Conservation (phyloP, 2,329 filamentous ascomycete species). For the Fusarium sublunatum region DNA sequence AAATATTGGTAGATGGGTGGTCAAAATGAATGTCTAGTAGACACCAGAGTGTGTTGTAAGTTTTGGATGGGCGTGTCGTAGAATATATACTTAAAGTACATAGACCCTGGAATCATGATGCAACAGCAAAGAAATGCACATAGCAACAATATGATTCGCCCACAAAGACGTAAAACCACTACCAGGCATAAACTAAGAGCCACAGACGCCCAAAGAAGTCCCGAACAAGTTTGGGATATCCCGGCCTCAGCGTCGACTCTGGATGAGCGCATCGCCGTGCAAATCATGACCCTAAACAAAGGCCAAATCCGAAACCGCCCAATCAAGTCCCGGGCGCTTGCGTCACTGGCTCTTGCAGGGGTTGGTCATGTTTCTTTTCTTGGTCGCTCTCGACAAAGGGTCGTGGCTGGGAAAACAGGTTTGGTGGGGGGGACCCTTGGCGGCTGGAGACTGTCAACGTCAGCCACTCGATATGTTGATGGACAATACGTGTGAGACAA, state of each 20-base stretch:
- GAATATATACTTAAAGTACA: constrained; percentile 31
- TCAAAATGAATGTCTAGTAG: constrained; percentile 21
- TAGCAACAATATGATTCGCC: constrained; percentile 23
- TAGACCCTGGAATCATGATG: constrained; percentile 26
- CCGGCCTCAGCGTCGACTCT: background rate
- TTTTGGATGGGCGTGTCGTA: constrained; percentile 16
- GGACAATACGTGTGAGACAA: constrained; percentile 33
- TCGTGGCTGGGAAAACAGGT: constrained; percentile 36
- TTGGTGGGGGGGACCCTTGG: constrained; percentile 22
- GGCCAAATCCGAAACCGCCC: constrained; percentile 10
- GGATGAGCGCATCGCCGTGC: constrained; percentile 40
- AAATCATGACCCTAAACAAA: constrained; percentile 41
- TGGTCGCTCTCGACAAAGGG: constrained; percentile 7
- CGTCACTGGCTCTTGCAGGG: constrained; percentile 27
- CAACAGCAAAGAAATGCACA: constrained; percentile 21
- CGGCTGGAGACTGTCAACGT: constrained; percentile 6
- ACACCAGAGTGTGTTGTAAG: background rate
- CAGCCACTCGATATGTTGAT: constrained; percentile 31
- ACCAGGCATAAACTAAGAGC: constrained; percentile 5
- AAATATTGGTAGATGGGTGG: constrained; percentile 7
- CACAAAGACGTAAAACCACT: background rate
- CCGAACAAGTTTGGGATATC: constrained; percentile 22
- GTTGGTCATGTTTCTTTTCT: constrained; percentile 24
- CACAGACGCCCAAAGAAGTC: constrained; percentile 19
- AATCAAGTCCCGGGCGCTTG: constrained; percentile 32